These are phyloP conservation scores for Candida manassasensis DNA, from an alignment of 805 yeast genomes.

Conservation along the genomic window DNA sequence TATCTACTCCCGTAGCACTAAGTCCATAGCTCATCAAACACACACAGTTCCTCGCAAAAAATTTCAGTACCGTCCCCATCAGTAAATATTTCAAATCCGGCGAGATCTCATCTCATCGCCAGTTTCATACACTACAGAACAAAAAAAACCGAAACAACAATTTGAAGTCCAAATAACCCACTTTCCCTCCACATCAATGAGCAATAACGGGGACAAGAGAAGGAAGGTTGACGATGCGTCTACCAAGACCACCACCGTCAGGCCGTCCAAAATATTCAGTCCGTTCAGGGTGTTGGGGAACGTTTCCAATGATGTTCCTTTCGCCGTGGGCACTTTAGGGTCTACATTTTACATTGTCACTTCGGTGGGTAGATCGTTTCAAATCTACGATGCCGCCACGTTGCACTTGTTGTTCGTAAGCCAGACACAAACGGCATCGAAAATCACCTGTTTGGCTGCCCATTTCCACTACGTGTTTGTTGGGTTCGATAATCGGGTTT, in stretches of 20 bases:
- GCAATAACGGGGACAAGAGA: conserved; percentile 26
- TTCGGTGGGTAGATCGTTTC: conserved; percentile 84
- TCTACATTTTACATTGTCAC: conserved; percentile 83
- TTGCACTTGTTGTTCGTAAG: conserved; percentile 83
- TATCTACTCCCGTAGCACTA: too few relatives aligned
- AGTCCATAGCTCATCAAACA: too few relatives aligned
- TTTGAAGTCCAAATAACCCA: neutral
- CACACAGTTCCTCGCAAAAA: too few relatives aligned
- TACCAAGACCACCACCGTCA: conserved; percentile 5
- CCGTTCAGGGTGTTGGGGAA: conserved; percentile 86
- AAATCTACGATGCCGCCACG: conserved; percentile 87
- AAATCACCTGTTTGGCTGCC: conserved; percentile 68
- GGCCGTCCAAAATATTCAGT: conserved; percentile 53
- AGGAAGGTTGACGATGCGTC: conserved; percentile 20
- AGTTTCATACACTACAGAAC: neutral
- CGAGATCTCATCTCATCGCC: conserved; percentile 2
- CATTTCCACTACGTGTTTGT: conserved; percentile 84
- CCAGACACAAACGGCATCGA: conserved; percentile 64
- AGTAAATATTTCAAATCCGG: too few relatives aligned
- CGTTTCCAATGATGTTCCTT: conserved; percentile 82
- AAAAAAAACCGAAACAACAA: neutral
- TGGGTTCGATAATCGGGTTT: conserved; percentile 64
- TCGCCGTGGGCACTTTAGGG: conserved; percentile 85
- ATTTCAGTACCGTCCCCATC: too few relatives aligned
- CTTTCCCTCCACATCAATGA: neutral